phyloP scores from a whole-genome alignment of 1,139 yeast genomes.

The Tardiomyces depauwii region DNA sequence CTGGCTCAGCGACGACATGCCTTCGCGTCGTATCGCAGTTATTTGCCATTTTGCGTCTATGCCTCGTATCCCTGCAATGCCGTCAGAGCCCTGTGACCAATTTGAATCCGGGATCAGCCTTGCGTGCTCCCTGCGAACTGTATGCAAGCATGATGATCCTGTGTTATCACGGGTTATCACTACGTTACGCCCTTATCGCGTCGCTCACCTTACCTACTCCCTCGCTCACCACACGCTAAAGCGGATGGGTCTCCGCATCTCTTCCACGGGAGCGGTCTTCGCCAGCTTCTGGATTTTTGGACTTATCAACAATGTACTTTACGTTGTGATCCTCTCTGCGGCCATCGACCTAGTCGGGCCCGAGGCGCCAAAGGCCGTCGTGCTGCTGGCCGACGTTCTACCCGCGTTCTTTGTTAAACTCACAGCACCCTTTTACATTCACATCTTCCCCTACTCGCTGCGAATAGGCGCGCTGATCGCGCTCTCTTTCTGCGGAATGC shows the following conservation, averaged over 20 bases:
- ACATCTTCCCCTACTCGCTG: slow-evolving; percentile 42
- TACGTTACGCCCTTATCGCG: too few species aligned
- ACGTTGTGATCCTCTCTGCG: slow-evolving; percentile 84
- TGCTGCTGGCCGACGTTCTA: slow-evolving; percentile 72
- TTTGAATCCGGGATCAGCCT: too few species aligned
- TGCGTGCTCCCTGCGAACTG: too few species aligned
- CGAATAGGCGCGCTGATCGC: slow-evolving; percentile 47
- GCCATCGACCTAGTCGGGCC: slow-evolving; percentile 88
- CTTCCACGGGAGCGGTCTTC: neutral
- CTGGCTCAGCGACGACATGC: neutral
- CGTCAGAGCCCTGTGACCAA: too few species aligned
- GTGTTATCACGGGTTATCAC: too few species aligned
- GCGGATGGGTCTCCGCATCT: neutral
- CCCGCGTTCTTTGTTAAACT: slow-evolving; percentile 71
- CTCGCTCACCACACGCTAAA: too few species aligned
- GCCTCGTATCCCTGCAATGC: too few species aligned
- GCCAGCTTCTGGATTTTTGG: slow-evolving; percentile 67
- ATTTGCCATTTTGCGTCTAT: too few species aligned
- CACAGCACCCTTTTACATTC: slow-evolving; percentile 70
- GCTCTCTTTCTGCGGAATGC: slow-evolving; percentile 68
- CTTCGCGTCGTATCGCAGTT: too few species aligned
- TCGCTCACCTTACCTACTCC: too few species aligned
- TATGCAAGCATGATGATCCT: too few species aligned
- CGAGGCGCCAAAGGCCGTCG: slow-evolving; percentile 72
- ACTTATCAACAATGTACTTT: slow-evolving; percentile 72